Percentiles rank a stretch among this genome's conserved stretches.
Conservation (phyloP, 345 rosid species). For the Murraya paniculata region DNA sequence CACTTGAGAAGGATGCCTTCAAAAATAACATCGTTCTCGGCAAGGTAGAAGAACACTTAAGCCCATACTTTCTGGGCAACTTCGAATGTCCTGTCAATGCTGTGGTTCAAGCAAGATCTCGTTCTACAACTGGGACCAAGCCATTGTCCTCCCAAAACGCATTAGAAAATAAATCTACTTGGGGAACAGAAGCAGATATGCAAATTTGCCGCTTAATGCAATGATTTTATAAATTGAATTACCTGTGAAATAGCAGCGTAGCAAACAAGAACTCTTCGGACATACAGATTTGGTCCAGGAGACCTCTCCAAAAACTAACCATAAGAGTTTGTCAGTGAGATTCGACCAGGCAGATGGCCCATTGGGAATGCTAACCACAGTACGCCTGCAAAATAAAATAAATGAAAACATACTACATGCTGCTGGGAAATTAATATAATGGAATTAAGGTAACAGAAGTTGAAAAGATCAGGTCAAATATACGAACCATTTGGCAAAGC, state of each 20-base stretch:
- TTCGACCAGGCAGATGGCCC: slow-evolving; percentile 21
- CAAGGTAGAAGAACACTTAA: slow-evolving; percentile 33
- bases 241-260: slow-evolving; percentile 37
- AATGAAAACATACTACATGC: background rate
- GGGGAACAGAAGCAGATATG: background rate
- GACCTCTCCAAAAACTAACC: too few species aligned
- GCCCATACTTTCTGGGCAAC: slow-evolving; percentile 36
- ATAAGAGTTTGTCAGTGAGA: too few species aligned
- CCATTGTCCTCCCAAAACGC: slow-evolving; percentile 26
- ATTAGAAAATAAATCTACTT: background rate
- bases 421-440: too few species aligned
- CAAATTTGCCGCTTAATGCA: background rate
- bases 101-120: slow-evolving; percentile 38
- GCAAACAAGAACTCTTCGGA: slow-evolving; percentile 25
- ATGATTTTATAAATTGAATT: background rate
- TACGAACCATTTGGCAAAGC: slow-evolving; percentile 38
- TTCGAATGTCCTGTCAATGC: slow-evolving; percentile 35
- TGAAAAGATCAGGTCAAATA: background rate
- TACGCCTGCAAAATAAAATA: slow-evolving; percentile 22
- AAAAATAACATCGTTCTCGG: slow-evolving; percentile 31
- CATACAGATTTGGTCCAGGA: too few species aligned
- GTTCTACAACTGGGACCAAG: slow-evolving; percentile 38
- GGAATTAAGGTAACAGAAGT: background rate
- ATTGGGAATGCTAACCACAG: slow-evolving; percentile 41
- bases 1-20: slow-evolving; percentile 42